Evolutionary conservation across 495 filamentous ascomycete genomes (phyloP), one percentile per base, ranked within the genome.

Genomic region (Niebla homalea): DNA sequence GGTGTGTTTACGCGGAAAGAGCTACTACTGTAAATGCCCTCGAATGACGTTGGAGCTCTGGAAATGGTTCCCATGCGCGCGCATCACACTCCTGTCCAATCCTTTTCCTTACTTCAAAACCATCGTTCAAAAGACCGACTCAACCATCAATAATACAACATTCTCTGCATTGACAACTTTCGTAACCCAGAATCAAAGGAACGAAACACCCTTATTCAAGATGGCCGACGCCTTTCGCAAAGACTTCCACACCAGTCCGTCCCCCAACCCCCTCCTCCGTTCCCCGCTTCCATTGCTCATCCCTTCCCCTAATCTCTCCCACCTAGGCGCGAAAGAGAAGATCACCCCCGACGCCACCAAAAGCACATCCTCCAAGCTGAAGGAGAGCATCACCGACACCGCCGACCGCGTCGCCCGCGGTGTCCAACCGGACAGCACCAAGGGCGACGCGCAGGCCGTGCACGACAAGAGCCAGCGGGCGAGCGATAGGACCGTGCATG

Each of bases 141-240:
- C 6, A 23, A 46, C 4, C 43, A 8, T 19, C 5, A 8, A 7
- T 29, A 10, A 0, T 29, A 23, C 11, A 46, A 19, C 43, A 12
- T 1, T 18, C 6, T 12, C 21, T 1, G 15, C 10, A 2, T 42
- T 15, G 39, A 32, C 29, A 32, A 32, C 29, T 32, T n/a, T n/a
- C n/a, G n/a, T n/a, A n/a, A 32, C 29, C 29, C 4, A 32, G 14
- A 32, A 32, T 0, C 29, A n/a, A n/a, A n/a, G n/a, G n/a, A n/a
- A n/a, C n/a, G n/a, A n/a, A n/a, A n/a, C n/a, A n/a, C n/a, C n/a
- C n/a, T n/a, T n/a, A 11, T 35, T 12, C 68, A 81, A 58, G 64
- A 85, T 85, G 81, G 77, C 80, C 76, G 81, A 85, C 66, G n/a
- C 60, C 50, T 73, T 67, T 57, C 79, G 80, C 75, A 84, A 85